Evolutionary conservation across 441 rosid species (phyloP), one percentile per base, ranked within the genome.

Genomic region (Hypseocharis bilobata): DNA sequence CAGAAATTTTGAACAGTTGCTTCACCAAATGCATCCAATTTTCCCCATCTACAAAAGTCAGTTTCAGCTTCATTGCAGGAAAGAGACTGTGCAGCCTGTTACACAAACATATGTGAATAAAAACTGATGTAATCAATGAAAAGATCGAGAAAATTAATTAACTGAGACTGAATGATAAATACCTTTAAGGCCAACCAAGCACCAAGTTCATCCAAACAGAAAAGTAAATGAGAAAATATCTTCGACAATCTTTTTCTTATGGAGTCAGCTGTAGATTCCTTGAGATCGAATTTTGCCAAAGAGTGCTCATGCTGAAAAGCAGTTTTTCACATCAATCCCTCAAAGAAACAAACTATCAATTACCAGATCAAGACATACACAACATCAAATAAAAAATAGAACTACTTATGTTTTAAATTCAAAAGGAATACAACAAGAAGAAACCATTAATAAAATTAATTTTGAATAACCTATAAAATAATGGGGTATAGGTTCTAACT

Each of bases 161-260:
- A 62, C 26, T 29, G 40, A 72, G 40, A 45, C 3, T 26, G 32
- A 51, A 68, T 20, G 3, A 19, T 17, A 20, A 27, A 30, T 74
- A 94, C 99, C 99, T 88, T 89, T 25, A 58, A 78, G 27, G 99
- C 94, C 78, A 85, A 70, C 88, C 82, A 88, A 65, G 83, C 77
- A 22, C 99, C 99, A 7, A 88, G 92, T 32, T 86, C 84, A 23
- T 68, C 80, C 77, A 88, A 71, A 75, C 96, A 94, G 77, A 78
- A 83, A n/a, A 78, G 62, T 52, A 94, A 72, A 40, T 73, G 52
- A 23, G 82, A 81, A 69, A 65, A 66, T 49, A 85, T 78, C 72
- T 60, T 85, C 13, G 61, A 56, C 62, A 91, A 62, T 70, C 75
- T 86, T 72, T 77, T 83, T 40, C 38, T 54, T 22, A 75, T 71